Percentiles rank a stretch among this genome's conserved stretches.
Conservation (phyloP, 805 yeast genomes). For the Allodekkera sacchari region DNA sequence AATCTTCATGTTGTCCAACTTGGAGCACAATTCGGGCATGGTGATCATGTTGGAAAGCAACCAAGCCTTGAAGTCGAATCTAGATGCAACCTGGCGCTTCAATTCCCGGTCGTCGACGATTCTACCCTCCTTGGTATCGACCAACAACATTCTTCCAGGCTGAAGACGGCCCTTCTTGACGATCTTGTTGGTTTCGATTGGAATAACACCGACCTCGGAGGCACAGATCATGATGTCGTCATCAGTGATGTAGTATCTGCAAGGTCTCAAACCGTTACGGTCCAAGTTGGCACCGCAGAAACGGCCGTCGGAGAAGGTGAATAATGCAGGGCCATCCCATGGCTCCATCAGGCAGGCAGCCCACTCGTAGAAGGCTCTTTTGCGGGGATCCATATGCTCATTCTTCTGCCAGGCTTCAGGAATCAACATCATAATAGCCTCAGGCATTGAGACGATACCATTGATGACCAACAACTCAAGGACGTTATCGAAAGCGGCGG, state of each 20-base stretch:
- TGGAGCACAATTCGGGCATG: constrained; percentile 63
- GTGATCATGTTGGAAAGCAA: constrained; percentile 77
- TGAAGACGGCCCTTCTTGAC: constrained; percentile 88
- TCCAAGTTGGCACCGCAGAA: constrained; percentile 98
- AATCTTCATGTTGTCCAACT: constrained; percentile 39
- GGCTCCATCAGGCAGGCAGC: constrained; percentile 99
- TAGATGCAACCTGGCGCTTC: constrained; percentile 67
- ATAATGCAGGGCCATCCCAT: constrained; percentile 98
- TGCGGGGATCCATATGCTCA: constrained; percentile 76
- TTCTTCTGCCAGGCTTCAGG: constrained; percentile 99
- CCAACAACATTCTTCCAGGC: constrained; percentile 94
- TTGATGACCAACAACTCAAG: constrained; percentile 85
- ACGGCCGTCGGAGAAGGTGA: constrained; percentile 94
- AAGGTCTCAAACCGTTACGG: constrained; percentile 96
- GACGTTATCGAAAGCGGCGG: constrained; percentile 96
- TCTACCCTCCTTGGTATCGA: constrained; percentile 87
- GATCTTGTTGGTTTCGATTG: constrained; percentile 72
- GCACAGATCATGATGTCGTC: constrained; percentile 97
- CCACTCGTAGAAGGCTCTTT: constrained; percentile 96
- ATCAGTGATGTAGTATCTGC: constrained; percentile 91
- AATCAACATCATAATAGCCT: constrained; percentile 92
- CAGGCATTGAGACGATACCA: constrained; percentile 88
- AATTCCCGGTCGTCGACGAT: constrained; percentile 90
- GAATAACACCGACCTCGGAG: constrained; percentile 96
- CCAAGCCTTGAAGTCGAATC: constrained; percentile 93